Evolutionary conservation across 768 basidiomycete species (phyloP), one percentile per base, ranked within the genome.

Genomic region (Dioszegia hungarica): DNA sequence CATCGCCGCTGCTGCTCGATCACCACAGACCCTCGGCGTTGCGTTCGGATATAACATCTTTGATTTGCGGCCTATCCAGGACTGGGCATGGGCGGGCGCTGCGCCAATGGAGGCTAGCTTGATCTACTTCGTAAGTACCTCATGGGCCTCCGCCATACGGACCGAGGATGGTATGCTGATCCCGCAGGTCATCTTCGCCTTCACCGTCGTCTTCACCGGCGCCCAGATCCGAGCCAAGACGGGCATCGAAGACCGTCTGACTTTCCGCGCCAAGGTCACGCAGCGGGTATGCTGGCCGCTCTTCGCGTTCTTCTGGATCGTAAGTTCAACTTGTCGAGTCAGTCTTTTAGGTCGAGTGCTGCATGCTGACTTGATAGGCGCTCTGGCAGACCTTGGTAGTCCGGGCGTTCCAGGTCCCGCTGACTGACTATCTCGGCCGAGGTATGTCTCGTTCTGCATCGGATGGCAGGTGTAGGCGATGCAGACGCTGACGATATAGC

Each of bases 71-170:
- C 61, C 70, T 0, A 64, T 70, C 3, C 44, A 25, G 6, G 55
- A 66, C 33, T 37, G 47, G 8, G 66, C 66, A 14, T 77, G 75
- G 75, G 60, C 68, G 0, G 72, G 64, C 12, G 64, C 71, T 1
- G 75, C 75, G 3, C 74, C 74, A 10, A 73, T 73, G 48, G 74
- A 75, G 57, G 72, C 72, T 10, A 65, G 60, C 20, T 54, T 71
- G 38, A 70, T 73, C 46, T 74, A 74, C 54, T 70, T 51, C 51
- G 68, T 70, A 45, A 54, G 64, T 58, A 12, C 34, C 9, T 11
- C 33, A 14, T 24, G 17, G 25, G 5, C 6, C 15, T 48, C 34
- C 14, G 19, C 22, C 41, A 5, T 15, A 24, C 12, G 3, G 34
- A 15, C 17, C 10, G 9, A 20, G 12, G 17, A 5, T 41, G 11